Evolutionary conservation across 306 rosid species (phyloP), one percentile per base, ranked within the genome.

Genomic region (Medicago arabica): DNA sequence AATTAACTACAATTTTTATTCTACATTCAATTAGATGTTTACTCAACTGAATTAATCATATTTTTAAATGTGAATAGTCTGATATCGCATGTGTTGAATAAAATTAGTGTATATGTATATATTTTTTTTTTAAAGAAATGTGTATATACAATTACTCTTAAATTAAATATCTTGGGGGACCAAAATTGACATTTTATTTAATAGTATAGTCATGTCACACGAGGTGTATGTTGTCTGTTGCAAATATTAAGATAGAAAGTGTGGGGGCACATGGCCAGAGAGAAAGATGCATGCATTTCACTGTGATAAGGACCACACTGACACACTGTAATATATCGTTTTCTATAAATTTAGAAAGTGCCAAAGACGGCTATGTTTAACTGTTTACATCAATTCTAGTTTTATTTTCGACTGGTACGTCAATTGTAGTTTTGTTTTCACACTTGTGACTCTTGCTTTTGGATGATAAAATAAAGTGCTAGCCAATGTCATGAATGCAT

Each of bases 221-320:
- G 61, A 44, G 71, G 55, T 57, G 76, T 66, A 41, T 31, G 65
- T 64, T 66, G 71, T 79, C 69, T 58, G 75, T 41, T 59, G 71
- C 54, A 41, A 46, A n/a, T 36, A 57, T 78, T 75, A 6, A 15
- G 69, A 16, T 34, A 34, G 47, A 59, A 39, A 78, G 67, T 47
- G 60, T 18, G 72, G 65, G 75, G 75, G 4, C 34, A 51, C 34
- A 51, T 31, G 10, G 41, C 31, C 6, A 28, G 38, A 72, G 38
- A 58, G 8, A 23, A 34, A 71, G 61, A 75, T 67, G 74, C 64
- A 69, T 74, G 77, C 28, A 82, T 76, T 71, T 71, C 57, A 23
- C 31, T 70, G 0, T 68, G 65, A 83, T 34, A 78, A 51, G 77
- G 87, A 80, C 79, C 38, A 5, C 38, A 34, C 38, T 34, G 31